phyloP scores from a whole-genome alignment of 805 yeast species.

The Clavispora vitiphila region DNA sequence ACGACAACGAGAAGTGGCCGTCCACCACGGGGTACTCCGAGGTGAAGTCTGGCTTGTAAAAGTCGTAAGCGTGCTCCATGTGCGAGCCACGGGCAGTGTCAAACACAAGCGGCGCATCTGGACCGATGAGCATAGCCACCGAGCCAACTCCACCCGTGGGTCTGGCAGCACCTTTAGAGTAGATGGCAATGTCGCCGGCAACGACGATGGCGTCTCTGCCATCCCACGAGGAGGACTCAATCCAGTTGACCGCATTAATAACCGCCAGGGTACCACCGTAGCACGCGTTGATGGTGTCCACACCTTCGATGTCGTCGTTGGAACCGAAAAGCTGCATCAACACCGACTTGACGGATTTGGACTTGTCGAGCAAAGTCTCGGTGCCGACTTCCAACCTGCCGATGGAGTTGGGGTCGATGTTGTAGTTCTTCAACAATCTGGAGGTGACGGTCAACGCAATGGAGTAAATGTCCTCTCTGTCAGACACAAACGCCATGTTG shows the following conservation, averaged over 20 bases:
- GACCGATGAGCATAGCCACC: constrained; percentile 91
- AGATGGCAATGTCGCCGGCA: constrained; percentile 96
- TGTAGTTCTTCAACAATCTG: constrained; percentile 71
- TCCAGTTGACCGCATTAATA: constrained; percentile 91
- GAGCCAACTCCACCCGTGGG: constrained; percentile 99
- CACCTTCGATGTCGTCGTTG: constrained; percentile 89
- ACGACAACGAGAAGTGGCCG: constrained; percentile 90
- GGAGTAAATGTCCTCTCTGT: constrained; percentile 95
- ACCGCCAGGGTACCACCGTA: constrained; percentile 97
- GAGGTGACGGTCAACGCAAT: constrained; percentile 85
- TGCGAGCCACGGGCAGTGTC: constrained; percentile 85
- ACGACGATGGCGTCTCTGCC: constrained; percentile 97
- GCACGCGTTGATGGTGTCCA: constrained; percentile 95
- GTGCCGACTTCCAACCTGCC: constrained; percentile 99
- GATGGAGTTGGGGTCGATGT: constrained; percentile 71
- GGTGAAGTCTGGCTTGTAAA: constrained; percentile 96
- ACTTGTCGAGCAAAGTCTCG: constrained; percentile 93
- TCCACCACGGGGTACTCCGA: constrained; percentile 96
- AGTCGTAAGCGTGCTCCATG: constrained; percentile 97
- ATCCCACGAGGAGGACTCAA: constrained; percentile 95
- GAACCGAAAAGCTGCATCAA: constrained; percentile 89
- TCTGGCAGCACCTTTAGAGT: constrained; percentile 96
- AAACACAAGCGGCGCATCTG: constrained; percentile 94
- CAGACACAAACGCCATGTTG: constrained; percentile 95
- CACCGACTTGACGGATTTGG: constrained; percentile 93